Base-by-base conservation (phyloP, 2,329 filamentous ascomycete genomes). In the Diaporthe eres region DNA sequence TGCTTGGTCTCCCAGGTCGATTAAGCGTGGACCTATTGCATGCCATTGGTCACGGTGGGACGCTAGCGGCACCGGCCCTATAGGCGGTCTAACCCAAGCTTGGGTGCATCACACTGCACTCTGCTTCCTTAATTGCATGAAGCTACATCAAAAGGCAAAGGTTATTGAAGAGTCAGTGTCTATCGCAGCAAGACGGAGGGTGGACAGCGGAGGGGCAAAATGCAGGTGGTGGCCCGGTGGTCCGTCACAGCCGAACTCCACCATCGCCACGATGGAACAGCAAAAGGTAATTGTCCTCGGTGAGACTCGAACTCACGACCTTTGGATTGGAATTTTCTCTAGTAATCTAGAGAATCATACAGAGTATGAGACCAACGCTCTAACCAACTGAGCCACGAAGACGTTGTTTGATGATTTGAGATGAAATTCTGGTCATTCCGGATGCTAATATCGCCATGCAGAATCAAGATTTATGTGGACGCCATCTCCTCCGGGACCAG, bases 331-430 rank as follows among this genome's bases (percentile, higher is more conserved):
- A 78, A 80, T 74, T 75, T 55, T 17, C 42, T 17, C 15, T 10
- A 25, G 60, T 72, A 22, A 6, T 4, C 72, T 37, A n/a, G 17
- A 44, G 31, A 57, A 61, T 74, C 67, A 74, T 68, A 49, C 34
- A 79, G 67, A 77, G 70, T 81, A 82, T 81, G 82, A 83, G 82
- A 83, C 82, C 81, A 82, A 83, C 82, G 82, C 82, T 82, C 81
- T 83, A 83, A 83, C 82, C 82, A 82, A 82, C 82, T 83, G 81
- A 82, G 82, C 82, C 82, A 83, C 79, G 78, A 80, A 81, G 80
- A 81, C 79, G 42, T 57, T 55, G n/a, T 15, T 37, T 57, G 19
- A 49, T 3, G 19, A 19, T 44, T 19, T 2, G 15, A 44, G 19
- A 49, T 22, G 44, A 1, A 4, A 10, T 3, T 49, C 19, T 9